A percentile compares a stretch with the other conserved stretches of the same genome.
Conservation (phyloP, 352 stramenopile genomes). For the Thraustochytrium sp. region DNA sequence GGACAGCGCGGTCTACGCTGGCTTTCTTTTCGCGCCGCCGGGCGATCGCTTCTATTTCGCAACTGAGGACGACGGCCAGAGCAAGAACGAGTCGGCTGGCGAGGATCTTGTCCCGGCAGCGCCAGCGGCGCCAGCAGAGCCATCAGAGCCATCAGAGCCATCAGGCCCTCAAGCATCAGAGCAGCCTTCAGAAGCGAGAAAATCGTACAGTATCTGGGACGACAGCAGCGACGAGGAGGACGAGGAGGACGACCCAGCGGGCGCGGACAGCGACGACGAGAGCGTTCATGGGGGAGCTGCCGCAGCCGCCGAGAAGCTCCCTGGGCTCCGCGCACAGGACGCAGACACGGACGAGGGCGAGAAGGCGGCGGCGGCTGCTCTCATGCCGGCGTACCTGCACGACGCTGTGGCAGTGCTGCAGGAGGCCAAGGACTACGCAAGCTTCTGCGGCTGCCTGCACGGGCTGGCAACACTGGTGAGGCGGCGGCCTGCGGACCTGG, state of each 20-base stretch:
- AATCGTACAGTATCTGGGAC: slow-evolving; percentile 6
- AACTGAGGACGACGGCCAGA: not conserved
- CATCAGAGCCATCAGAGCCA: too few species aligned
- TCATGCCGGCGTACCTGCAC: not conserved
- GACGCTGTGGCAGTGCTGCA: not conserved
- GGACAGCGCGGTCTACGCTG: too few species aligned
- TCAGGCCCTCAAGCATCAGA: too few species aligned
- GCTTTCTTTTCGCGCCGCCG: not conserved
- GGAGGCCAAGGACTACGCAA: not conserved
- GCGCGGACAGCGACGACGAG: not conserved
- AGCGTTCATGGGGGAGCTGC: not conserved
- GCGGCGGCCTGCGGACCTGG: not conserved
- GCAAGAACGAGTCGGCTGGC: not conserved
- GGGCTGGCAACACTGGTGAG: not conserved
- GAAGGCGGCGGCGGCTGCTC: not conserved
- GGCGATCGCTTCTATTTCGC: not conserved
- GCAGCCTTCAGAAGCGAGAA: too few species aligned
- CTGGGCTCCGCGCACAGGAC: not conserved
- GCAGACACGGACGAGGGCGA: not conserved
- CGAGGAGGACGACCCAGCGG: not conserved
- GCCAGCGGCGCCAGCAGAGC: not conserved
- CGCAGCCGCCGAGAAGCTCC: not conserved
- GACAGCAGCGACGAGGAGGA: slow-evolving; percentile 15
- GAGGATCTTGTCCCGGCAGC: not conserved
- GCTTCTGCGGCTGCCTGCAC: not conserved